These are phyloP conservation scores for Conticribra guillardii DNA, from an alignment of 108 stramenopile genomes.

Conservation along the genomic window DNA sequence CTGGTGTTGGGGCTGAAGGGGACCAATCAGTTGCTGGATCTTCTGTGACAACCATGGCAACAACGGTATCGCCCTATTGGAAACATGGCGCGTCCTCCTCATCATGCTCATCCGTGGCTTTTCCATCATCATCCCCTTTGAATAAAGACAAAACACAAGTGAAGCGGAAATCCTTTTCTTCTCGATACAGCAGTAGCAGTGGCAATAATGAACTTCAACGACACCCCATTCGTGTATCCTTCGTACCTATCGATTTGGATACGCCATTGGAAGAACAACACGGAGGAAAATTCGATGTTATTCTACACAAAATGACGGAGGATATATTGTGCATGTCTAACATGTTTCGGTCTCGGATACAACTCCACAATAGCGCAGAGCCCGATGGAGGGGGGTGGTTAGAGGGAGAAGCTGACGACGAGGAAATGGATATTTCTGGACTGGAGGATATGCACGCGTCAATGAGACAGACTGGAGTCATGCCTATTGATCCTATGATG, in stretches of 20 bases:
- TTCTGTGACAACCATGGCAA: constrained; percentile 20
- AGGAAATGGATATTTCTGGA: not conserved
- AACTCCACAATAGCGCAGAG: not conserved
- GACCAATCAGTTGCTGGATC: constrained; percentile 14
- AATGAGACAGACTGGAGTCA: not conserved
- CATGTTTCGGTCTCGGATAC: constrained; percentile 28
- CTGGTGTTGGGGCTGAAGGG: not conserved
- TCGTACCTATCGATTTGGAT: constrained; percentile 85
- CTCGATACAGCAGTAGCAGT: not conserved
- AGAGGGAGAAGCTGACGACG: not conserved
- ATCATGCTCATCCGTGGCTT: too few relatives aligned
- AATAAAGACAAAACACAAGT: too few relatives aligned
- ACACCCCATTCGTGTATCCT: constrained; percentile 73
- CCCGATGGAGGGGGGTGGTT: constrained; percentile 3
- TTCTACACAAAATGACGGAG: constrained; percentile 88
- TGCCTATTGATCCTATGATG: constrained; percentile 9
- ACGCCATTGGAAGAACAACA: constrained; percentile 81
- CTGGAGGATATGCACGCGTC: not conserved
- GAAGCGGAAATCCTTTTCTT: not conserved
- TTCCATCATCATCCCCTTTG: too few relatives aligned
- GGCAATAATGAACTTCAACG: constrained; percentile 6
- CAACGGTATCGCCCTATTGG: constrained; percentile 5
- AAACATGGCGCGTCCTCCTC: too few relatives aligned
- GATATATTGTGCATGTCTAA: constrained; percentile 74
- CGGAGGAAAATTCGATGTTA: constrained; percentile 81